Base-by-base conservation (phyloP, 2,329 filamentous ascomycete genomes). In the Pseudopithomyces maydicus region DNA sequence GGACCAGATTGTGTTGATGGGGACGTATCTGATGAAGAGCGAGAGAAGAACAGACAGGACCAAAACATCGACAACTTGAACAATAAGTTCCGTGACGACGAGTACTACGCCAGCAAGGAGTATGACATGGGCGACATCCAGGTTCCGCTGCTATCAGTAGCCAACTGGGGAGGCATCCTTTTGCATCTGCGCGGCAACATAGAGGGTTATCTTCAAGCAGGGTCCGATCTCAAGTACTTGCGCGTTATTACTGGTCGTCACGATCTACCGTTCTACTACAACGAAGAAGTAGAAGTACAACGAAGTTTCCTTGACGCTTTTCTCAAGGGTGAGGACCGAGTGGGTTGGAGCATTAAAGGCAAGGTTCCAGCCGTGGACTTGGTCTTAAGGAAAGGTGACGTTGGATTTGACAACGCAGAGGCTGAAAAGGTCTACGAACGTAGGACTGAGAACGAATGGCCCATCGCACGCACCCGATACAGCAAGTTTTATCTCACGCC, bases 241-340 rank as follows among this genome's bases (percentile, higher is more conserved):
- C 83, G 88, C 6, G 85, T 90, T 69, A 88, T 90, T 66, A 87
- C 84, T 0, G 88, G 89, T 1, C 81, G 89, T 0, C 88, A 91
- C 59, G 88, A 91, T 64, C 78, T 91, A 1, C 88, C 88, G 0
- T 90, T 91, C 70, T 91, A 90, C 74, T 90, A 90, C 68, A 72
- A 82, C 1, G 85, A 90, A 46, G 86, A 90, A 59, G 88, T 89
- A 0, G 85, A 88, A 58, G 64, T 91, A 0, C 89, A 91, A 66
- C 81, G 79, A 45, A 85, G 83, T 61, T 91, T 91, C 70, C 76
- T 91, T 0, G 86, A 90, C 56, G 88, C 88, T 0, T 91, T 91
- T 67, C 79, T 91, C 35, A 90, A 90, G 63, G 85, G 80, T 1
- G 81, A 90, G 0, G 89, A 91, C 63, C 76, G 78, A 0, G 78